A percentile compares a stretch with the other conserved stretches of the same genome.
Evolutionary conservation across 345 rosid species (phyloP).

Genomic region (Gossypioides kirkii): DNA sequence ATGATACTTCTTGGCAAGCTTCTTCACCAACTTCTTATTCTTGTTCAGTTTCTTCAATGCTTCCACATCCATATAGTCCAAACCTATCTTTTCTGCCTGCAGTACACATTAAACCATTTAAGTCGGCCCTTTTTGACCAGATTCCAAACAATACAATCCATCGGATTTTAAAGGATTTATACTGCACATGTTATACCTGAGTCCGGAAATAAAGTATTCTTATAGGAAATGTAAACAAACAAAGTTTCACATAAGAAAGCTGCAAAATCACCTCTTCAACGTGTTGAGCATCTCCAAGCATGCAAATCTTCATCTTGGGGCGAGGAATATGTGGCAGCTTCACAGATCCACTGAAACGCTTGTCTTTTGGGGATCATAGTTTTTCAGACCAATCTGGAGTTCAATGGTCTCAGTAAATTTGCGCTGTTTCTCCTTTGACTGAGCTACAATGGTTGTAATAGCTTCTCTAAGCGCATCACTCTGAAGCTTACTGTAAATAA

Average conservation of each 20-base stretch:
- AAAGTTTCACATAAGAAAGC: neutral
- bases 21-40: slow-evolving; percentile 81
- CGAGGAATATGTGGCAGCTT: slow-evolving; percentile 92
- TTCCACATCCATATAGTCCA: slow-evolving; percentile 74
- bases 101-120: neutral
- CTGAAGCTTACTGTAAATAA: slow-evolving; percentile 73
- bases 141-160: no score
- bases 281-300: slow-evolving; percentile 96
- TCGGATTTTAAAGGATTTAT: no score
- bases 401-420: slow-evolving; percentile 87
- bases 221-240: neutral
- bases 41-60: slow-evolving; percentile 69
- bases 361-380: slow-evolving; percentile 93
- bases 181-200: no score
- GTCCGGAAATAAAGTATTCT: neutral
- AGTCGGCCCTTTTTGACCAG: no score
- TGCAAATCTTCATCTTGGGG: slow-evolving; percentile 90
- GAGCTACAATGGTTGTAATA: slow-evolving; percentile 42
- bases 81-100: slow-evolving; percentile 66
- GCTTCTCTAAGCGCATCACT: slow-evolving; percentile 87
- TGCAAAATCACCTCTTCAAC: slow-evolving; percentile 62
- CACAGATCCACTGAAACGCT: slow-evolving; percentile 89
- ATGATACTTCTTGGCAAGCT: slow-evolving; percentile 73
- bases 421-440: slow-evolving; percentile 56
- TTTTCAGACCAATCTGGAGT: slow-evolving; percentile 90